A percentile compares a stretch with the other conserved stretches of the same genome.
These are phyloP conservation scores for Gastrolobium bilobum DNA, from an alignment of 306 rosid species.

Conservation along the genomic window DNA sequence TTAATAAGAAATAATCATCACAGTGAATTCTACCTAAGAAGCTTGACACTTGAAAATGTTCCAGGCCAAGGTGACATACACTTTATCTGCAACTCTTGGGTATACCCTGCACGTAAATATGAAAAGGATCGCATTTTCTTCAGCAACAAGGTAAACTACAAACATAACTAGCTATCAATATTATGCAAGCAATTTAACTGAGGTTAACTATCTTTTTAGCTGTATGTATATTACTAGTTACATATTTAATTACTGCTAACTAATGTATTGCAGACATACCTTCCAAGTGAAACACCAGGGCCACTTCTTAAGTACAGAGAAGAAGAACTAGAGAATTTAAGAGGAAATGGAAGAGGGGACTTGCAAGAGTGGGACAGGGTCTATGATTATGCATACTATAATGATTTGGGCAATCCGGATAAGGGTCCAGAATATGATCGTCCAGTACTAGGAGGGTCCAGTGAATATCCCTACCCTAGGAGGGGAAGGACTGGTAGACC, in stretches of 20 bases:
- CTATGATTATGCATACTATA: constrained; percentile 82
- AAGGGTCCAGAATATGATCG: constrained; percentile 61
- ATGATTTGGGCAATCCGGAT: constrained; percentile 74
- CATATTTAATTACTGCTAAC: neutral
- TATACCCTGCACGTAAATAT: constrained; percentile 70
- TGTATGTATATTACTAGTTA: neutral
- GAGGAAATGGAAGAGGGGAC: constrained; percentile 73
- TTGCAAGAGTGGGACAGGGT: constrained; percentile 81
- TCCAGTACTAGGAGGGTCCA: constrained; percentile 84
- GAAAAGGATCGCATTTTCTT: constrained; percentile 77
- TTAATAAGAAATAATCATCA: constrained; percentile 72
- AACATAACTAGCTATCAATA: neutral
- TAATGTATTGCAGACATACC: constrained; percentile 63
- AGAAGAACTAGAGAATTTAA: constrained; percentile 71
- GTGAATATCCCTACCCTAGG: constrained; percentile 84
- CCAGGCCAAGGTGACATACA: constrained; percentile 74
- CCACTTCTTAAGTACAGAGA: constrained; percentile 69
- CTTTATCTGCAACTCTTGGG: constrained; percentile 92
- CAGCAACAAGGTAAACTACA: constrained; percentile 67
- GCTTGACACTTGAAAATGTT: constrained; percentile 70
- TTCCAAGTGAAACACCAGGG: constrained; percentile 74
- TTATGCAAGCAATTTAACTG: neutral
- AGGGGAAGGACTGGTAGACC: constrained; percentile 85
- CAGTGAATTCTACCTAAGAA: constrained; percentile 72
- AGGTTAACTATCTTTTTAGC: neutral